Evolutionary conservation across 495 filamentous ascomycete genomes (phyloP), one percentile per base, ranked within the genome.

Genomic region (Patellaria atrata): DNA sequence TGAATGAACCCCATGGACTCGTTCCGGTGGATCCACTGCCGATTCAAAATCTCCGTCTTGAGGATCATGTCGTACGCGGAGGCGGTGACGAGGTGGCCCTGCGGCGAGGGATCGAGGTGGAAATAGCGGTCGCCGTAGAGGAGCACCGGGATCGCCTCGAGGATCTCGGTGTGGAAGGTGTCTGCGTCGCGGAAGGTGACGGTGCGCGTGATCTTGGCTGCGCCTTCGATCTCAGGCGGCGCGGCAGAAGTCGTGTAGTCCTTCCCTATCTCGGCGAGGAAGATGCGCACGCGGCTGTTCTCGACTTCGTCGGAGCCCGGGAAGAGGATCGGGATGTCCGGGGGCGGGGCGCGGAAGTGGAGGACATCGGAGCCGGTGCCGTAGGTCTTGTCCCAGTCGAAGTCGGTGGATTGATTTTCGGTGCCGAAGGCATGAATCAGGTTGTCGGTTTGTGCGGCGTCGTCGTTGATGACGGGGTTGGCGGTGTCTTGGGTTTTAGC

Each of bases 331-430:
- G 48, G 47, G 9, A 33, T 10, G 22, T 44, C 42, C n/a, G 36
- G 21, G 1, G 44, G 40, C 11, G 40, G 37, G 10, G 20, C 20
- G n/a, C 35, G 34, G 47, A 79, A 69, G 45, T 97, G 83, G 30
- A 97, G 65, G 1, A 94, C 84, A 48, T 96, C 78, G 37, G 85
- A 94, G 1, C 89, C 89, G 0, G 38, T 38, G 1, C 87, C 91
- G 45, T 97, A 97, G 10, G 65, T 52, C 1, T 55, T 62, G 14
- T 75, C 64, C 91, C 89, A 94, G 46, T 84, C 71, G 45, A 94
- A 91, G 8, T 71, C 66, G 3, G 47, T 58, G 13, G 65, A 54
- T 28, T 79, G 76, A 45, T 96, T 97, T 57, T 97, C 89, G 12
- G 65, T 66, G 3, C 84, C 81, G 55, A 97, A 96, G 0, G 79